Conservation (phyloP, 2,329 filamentous ascomycete species). For the Myriosclerotinia scirpicola region DNA sequence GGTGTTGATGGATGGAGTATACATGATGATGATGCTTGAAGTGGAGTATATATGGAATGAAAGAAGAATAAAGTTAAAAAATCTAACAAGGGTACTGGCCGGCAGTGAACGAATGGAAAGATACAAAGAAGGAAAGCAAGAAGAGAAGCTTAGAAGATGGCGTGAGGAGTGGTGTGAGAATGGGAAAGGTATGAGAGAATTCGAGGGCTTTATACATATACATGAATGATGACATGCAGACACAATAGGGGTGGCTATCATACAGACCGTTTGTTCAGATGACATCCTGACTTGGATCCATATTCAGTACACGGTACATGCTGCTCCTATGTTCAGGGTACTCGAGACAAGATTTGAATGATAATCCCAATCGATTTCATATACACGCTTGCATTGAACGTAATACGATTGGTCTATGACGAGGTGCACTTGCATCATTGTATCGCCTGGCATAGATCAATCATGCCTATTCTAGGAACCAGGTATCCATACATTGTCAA, state of each 20-base stretch:
- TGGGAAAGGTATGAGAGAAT: constrained; percentile 13
- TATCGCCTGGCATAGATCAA: not conserved
- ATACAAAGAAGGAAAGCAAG: not conserved
- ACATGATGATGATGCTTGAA: constrained; percentile 33
- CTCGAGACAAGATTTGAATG: constrained; percentile 12
- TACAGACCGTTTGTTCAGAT: not conserved
- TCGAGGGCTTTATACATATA: constrained; percentile 13
- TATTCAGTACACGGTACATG: not conserved
- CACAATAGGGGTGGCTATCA: not conserved
- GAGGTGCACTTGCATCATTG: not conserved
- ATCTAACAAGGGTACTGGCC: constrained; percentile 1
- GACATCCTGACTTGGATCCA: not conserved
- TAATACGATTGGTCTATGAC: not conserved
- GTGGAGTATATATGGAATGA: constrained; percentile 29
- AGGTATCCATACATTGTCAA: not conserved
- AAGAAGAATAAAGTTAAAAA: constrained; percentile 23
- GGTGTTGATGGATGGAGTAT: constrained; percentile 36
- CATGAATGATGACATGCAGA: not conserved
- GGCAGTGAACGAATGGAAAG: constrained; percentile 15
- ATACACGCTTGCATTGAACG: not conserved
- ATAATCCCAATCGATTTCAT: not conserved
- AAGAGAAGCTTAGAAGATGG: not conserved
- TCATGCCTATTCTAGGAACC: not conserved
- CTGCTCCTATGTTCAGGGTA: not conserved
- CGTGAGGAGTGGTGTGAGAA: constrained; percentile 13